Conservation (phyloP, 169 alveolate species). For the Eimeria necatrix region DNA sequence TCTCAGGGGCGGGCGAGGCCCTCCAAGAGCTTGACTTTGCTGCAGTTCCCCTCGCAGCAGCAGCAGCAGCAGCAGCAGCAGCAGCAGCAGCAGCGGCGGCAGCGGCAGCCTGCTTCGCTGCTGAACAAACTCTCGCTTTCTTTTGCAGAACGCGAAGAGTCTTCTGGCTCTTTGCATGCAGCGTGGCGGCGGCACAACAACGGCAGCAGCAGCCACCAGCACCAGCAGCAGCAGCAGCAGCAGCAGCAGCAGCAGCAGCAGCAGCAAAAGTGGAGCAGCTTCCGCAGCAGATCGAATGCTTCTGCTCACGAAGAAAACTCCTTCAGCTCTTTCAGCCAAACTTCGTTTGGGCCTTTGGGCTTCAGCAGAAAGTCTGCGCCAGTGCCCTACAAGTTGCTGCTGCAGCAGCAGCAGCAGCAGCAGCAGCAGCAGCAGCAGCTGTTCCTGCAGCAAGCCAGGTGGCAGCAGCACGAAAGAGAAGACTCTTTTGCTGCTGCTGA, state of each 20-base stretch:
- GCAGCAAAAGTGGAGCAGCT: neutral
- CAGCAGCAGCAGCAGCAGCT: slow-evolving; percentile 13
- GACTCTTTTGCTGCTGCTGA: too few species aligned
- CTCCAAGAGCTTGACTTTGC: too few species aligned
- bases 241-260: slow-evolving; percentile 18
- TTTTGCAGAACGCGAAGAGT: neutral
- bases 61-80: slow-evolving; percentile 42
- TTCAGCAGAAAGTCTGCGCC: neutral
- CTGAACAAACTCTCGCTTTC: neutral
- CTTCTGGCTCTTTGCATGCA: neutral
- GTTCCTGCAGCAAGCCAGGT: neutral
- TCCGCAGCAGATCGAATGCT: slow-evolving; percentile 14
- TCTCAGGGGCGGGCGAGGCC: too few species aligned
- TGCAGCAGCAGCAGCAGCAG: slow-evolving; percentile 31
- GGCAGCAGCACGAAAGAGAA: slow-evolving; percentile 16
- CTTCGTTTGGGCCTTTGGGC: neutral
- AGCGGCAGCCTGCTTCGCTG: neutral
- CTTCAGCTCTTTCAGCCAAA: neutral
- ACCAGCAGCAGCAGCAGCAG: slow-evolving; percentile 18
- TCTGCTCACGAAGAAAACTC: slow-evolving; percentile 1
- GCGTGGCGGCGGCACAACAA: neutral
- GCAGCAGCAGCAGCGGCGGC: slow-evolving; percentile 41
- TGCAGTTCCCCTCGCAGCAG: slow-evolving; percentile 12
- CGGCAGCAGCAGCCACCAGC: neutral
- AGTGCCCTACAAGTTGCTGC: neutral